Conservation (phyloP, 345 rosid species). For the Psidium guajava region DNA sequence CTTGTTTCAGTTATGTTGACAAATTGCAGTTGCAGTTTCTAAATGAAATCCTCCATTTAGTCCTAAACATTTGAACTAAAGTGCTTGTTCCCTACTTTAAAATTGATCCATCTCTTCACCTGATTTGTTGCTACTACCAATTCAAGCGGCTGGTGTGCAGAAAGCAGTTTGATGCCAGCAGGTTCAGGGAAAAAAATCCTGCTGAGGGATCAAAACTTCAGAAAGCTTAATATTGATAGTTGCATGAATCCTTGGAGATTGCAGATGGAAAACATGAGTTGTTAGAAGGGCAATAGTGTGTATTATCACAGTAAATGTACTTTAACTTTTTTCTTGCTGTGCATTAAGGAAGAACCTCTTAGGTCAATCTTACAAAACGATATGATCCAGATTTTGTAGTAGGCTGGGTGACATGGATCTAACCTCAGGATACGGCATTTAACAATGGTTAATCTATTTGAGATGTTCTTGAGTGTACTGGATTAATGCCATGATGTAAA, state of each 20-base stretch:
- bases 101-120: neutral
- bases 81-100: neutral
- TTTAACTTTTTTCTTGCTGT: neutral
- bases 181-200: neutral
- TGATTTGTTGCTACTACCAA: neutral
- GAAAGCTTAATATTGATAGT: neutral
- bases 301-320: neutral
- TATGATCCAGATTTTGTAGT: neutral
- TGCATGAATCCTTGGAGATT: neutral
- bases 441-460: neutral
- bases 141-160: neutral
- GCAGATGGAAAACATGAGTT: neutral
- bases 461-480: neutral
- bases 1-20: neutral
- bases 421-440: neutral
- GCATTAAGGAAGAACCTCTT: neutral
- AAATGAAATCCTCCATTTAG: neutral
- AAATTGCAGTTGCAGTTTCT: neutral
- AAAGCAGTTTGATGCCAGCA: neutral
- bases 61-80: neutral
- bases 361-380: neutral
- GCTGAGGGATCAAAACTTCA: neutral
- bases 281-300: neutral
- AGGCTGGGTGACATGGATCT: neutral
- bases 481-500: neutral